These are phyloP conservation scores for Kalmanozyma brasiliensis DNA, from an alignment of 1,284 basidiomycete genomes.

Conservation along the genomic window DNA sequence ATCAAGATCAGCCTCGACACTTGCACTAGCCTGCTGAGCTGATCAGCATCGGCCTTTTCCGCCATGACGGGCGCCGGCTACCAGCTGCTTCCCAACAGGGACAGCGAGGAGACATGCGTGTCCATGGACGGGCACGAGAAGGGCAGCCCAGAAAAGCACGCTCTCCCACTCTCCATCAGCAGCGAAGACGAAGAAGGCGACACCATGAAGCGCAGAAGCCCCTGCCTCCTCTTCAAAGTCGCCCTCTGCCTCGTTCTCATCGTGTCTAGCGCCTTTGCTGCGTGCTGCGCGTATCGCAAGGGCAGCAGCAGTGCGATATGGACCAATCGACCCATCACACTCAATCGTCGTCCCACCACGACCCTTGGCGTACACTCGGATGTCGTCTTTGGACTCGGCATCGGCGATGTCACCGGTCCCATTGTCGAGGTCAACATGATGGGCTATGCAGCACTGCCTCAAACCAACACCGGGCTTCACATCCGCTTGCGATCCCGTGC, in stretches of 20 bases:
- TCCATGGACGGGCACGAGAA: conserved; percentile 14
- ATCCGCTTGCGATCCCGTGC: conserved; percentile 82
- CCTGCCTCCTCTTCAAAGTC: conserved; percentile 24
- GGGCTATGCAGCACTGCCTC: conserved; percentile 78
- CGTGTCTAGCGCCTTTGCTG: conserved; percentile 14
- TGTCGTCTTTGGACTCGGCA: conserved; percentile 70
- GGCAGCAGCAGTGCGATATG: conserved; percentile 2
- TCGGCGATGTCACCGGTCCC: conserved; percentile 80
- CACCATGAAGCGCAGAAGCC: neutral
- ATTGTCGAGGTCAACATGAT: conserved; percentile 70
- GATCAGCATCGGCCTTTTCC: conserved; percentile 11
- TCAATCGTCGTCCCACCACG: neutral
- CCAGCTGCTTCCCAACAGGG: conserved; percentile 29
- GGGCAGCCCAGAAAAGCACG: conserved; percentile 3
- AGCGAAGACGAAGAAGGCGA: neutral
- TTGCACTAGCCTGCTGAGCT: conserved; percentile 5
- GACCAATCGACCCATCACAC: conserved; percentile 3
- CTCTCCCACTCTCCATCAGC: neutral
- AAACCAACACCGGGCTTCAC: conserved; percentile 81
- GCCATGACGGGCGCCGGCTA: conserved; percentile 40
- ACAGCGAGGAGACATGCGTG: conserved; percentile 37
- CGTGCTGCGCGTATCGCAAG: conserved; percentile 22
- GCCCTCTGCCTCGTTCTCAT: conserved; percentile 20
- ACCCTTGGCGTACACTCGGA: neutral
- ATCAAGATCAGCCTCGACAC: no score